Evolutionary conservation across 163 green algal genomes (phyloP), one percentile per base, ranked within the genome.

Genomic region (Prototheca wickerhamii): DNA sequence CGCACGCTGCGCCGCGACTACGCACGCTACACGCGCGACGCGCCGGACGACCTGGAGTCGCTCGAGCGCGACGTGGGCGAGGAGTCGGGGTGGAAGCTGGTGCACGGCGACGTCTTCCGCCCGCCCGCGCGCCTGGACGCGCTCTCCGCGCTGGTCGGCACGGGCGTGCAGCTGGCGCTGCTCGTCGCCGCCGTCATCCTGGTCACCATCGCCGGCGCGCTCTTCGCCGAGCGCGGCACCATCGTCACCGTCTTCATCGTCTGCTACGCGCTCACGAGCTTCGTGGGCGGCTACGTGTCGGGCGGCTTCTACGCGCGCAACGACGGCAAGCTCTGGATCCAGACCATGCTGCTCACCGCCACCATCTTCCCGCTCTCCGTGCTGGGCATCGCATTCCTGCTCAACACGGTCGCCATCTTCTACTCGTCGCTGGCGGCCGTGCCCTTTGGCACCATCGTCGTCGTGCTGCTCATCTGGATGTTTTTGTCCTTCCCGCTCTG

Each of bases 41-140:
- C 49, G 7, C 12, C 21, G 79, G 85, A 91, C 58, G 82, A 90
- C 63, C 61, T 87, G 31, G 85, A 91, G 55, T 72, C 74, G 23
- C 76, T 97, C 67, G 92, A 97, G 71, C 74, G 83, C 1, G 92
- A 98, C 70, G 75, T 97, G 23, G 83, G 65, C 17, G 92, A 97
- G 72, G 92, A 98, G 77, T 88, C 71, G n/a, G 92, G 92, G 21
- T 98, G 92, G 92, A 97, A 98, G 83, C 77, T 96, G 65, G 87
- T 97, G 62, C 92, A 98, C 67, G 92, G 92, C 4, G 92, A 98
- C 59, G 92, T 98, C 34, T 97, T 98, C 79, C 81, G 92, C 6
- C 78, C 91, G 25, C 87, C 92, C 0, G 63, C 57, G 1, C 58
- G 72, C 31, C 78, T 95, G n/a, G 82, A 83, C 56, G 56, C 95